Conservation (phyloP, 257 asterid genomes). For the Handroanthus guayacan region DNA sequence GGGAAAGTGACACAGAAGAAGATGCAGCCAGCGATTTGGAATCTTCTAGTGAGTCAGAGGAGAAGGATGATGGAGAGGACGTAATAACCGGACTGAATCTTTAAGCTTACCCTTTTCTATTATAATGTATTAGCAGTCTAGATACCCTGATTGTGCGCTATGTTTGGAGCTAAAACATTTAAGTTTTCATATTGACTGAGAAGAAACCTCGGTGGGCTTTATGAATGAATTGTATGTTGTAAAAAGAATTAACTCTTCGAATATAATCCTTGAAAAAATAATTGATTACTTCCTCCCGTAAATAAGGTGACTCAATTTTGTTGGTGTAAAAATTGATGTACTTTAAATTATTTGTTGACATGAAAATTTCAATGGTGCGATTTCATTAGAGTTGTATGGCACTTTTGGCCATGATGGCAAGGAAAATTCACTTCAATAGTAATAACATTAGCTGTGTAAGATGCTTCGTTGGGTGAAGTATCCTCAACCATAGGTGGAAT, state of each 20-base stretch:
- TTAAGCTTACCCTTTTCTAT: neutral
- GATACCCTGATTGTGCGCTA: neutral
- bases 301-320: neutral
- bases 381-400: neutral
- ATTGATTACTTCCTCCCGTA: constrained; percentile 3
- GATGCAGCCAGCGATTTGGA: constrained; percentile 48
- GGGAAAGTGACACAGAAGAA: constrained; percentile 66
- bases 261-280: neutral
- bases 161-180: neutral
- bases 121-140: neutral
- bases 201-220: neutral
- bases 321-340: neutral
- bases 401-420: neutral
- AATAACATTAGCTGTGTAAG: neutral
- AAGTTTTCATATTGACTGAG: neutral
- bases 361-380: neutral
- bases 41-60: constrained; percentile 46
- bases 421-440: neutral
- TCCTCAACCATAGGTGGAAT: neutral
- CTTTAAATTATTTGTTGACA: constrained; percentile 16
- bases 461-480: neutral
- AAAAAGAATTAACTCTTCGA: neutral
- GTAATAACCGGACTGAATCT: constrained; percentile 6
- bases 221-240: neutral
- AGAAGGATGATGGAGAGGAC: constrained; percentile 46